Conservation (phyloP, 768 basidiomycete species). For the Cubamyces sp. region DNA sequence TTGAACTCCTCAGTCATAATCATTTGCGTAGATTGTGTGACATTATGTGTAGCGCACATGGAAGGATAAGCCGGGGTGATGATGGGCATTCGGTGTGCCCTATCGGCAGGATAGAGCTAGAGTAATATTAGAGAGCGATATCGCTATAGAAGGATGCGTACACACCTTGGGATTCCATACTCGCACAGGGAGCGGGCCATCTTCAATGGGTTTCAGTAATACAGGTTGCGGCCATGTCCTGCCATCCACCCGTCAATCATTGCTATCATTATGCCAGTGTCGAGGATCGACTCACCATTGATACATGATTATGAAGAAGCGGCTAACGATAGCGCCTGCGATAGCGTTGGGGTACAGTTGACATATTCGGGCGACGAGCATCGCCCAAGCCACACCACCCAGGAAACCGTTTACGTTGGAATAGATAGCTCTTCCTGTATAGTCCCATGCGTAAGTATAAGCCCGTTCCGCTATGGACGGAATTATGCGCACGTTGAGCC, state of each 20-base stretch:
- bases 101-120: constrained; percentile 88
- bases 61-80: constrained; percentile 99
- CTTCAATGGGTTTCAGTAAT: constrained; percentile 95
- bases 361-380: constrained; percentile 98
- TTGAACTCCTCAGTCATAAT: constrained; percentile 97
- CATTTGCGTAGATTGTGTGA: constrained; percentile 92
- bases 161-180: constrained; percentile 96
- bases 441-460: neutral
- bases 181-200: constrained; percentile 88
- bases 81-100: constrained; percentile 98
- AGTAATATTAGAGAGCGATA: neutral
- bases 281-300: constrained; percentile 69
- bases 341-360: constrained; percentile 95
- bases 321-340: constrained; percentile 93
- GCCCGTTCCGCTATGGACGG: neutral
- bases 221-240: constrained; percentile 99
- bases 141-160: too few species aligned
- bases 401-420: constrained; percentile 98
- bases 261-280: too few species aligned
- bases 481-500: constrained; percentile 80
- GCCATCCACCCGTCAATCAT: neutral
- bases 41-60: constrained; percentile 99
- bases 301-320: constrained; percentile 98
- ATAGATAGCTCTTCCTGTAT: constrained; percentile 89
- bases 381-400: constrained; percentile 98